These are phyloP conservation scores for Mycena belliarum DNA, from an alignment of 768 basidiomycete species.

Conservation along the genomic window DNA sequence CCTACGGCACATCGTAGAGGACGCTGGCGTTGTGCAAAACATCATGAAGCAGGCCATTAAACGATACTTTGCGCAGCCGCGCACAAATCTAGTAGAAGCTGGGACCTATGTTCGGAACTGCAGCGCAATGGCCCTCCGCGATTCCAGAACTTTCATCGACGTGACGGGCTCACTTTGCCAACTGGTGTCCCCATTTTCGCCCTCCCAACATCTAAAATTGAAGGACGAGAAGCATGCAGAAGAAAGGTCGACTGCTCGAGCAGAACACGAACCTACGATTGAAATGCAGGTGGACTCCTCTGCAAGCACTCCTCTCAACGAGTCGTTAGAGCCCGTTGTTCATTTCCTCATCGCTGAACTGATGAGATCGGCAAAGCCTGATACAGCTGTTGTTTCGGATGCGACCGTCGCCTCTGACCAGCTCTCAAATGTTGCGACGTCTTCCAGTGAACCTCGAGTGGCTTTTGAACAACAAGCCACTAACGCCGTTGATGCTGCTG, in stretches of 20 bases:
- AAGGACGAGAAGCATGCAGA: slow-evolving; percentile 37
- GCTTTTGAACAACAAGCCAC: background rate
- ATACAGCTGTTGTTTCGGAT: slow-evolving; percentile 2
- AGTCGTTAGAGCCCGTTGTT: slow-evolving; percentile 58
- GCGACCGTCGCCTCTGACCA: background rate
- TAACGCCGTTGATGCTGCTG: slow-evolving; percentile 21
- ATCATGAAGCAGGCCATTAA: slow-evolving; percentile 86
- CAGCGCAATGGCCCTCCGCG: slow-evolving; percentile 78
- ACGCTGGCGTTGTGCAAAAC: slow-evolving; percentile 56
- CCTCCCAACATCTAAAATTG: slow-evolving; percentile 58
- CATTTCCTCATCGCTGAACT: slow-evolving; percentile 77
- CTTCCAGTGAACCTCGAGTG: slow-evolving; percentile 1
- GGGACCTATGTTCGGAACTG: slow-evolving; percentile 73
- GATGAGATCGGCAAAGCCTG: slow-evolving; percentile 35
- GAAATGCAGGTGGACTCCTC: slow-evolving; percentile 66
- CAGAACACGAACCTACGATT: slow-evolving; percentile 26
- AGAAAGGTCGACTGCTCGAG: slow-evolving; percentile 25
- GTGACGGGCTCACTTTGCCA: slow-evolving; percentile 71
- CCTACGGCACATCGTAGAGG: slow-evolving; percentile 91
- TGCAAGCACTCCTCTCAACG: slow-evolving; percentile 30
- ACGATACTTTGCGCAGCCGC: slow-evolving; percentile 74
- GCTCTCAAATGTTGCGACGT: background rate
- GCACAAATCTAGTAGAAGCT: slow-evolving; percentile 68
- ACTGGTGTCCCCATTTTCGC: slow-evolving; percentile 64
- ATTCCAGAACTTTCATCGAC: slow-evolving; percentile 74